A percentile compares a stretch with the other conserved stretches of the same genome.
Evolutionary conservation across 768 basidiomycete genomes (phyloP).

Genomic region (Melanogaster broomeanus): DNA sequence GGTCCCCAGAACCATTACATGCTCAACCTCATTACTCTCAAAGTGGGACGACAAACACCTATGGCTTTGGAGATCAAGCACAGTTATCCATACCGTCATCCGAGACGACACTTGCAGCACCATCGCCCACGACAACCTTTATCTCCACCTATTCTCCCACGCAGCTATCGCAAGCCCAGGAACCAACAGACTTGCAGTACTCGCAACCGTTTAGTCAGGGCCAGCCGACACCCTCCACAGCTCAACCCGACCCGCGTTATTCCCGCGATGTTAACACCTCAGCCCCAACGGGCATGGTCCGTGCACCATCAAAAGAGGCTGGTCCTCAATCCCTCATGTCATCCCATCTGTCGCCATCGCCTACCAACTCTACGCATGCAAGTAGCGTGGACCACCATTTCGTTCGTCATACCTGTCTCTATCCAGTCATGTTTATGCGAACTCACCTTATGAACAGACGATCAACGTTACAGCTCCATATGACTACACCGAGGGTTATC

Average conservation of each 20-base stretch:
- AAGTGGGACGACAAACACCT: conserved; percentile 14
- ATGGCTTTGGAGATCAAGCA: conserved; percentile 29
- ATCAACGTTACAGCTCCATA: conserved; percentile 72
- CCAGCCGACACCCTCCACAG: conserved; percentile 26
- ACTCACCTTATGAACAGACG: conserved; percentile 62
- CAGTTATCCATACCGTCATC: conserved; percentile 33
- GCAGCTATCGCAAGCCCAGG: conserved; percentile 31
- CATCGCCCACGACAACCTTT: conserved; percentile 30
- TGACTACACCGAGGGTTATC: conserved; percentile 96
- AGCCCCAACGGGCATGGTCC: conserved; percentile 37
- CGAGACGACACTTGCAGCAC: conserved; percentile 30
- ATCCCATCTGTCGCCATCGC: conserved; percentile 44
- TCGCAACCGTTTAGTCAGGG: conserved; percentile 24
- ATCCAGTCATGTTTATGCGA: conserved; percentile 30
- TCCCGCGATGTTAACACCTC: conserved; percentile 48
- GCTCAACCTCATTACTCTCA: conserved; percentile 32
- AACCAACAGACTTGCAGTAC: conserved; percentile 43
- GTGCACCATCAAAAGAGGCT: conserved; percentile 26
- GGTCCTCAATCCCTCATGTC: conserved; percentile 26
- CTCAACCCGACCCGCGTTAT: conserved; percentile 41
- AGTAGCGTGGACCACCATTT: conserved; percentile 36
- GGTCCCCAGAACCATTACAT: conserved; percentile 39
- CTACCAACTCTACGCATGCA: conserved; percentile 41
- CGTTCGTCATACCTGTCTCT: conserved; percentile 18
- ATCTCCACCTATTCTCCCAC: conserved; percentile 31